Evolutionary conservation across 495 filamentous ascomycete species (phyloP).

Genomic region (Penicilliopsis zonata): DNA sequence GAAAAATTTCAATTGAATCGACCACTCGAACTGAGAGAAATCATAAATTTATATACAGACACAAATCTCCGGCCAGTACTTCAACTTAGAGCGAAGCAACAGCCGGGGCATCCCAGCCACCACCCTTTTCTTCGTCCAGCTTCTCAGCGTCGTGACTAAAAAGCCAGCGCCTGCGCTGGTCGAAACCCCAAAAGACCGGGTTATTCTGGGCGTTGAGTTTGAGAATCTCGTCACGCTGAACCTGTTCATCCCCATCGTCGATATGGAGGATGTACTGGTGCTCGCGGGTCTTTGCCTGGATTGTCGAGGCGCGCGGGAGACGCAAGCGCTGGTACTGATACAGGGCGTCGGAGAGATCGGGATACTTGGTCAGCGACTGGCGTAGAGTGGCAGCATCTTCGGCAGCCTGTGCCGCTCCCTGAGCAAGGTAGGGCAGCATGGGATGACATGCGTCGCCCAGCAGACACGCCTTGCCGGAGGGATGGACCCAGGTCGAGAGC

Average conservation of each 20-base stretch:
- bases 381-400: conserved; percentile 45
- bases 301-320: conserved; percentile 1
- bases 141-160: not conserved
- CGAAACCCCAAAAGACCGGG: conserved; percentile 4
- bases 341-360: conserved; percentile 1
- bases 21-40: too few relatives aligned
- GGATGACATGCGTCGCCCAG: conserved; percentile 61
- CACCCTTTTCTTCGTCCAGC: not conserved
- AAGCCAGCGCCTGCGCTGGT: not conserved
- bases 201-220: conserved; percentile 9
- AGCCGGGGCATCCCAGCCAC: not conserved
- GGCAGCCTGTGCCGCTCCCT: conserved; percentile 46
- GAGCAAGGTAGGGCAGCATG: conserved; percentile 55
- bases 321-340: conserved; percentile 5
- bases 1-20: too few relatives aligned
- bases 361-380: conserved; percentile 20
- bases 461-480: conserved; percentile 25
- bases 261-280: conserved; percentile 14
- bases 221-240: conserved; percentile 9
- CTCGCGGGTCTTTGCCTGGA: conserved; percentile 11
- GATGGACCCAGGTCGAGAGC: conserved; percentile 19
- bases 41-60: too few relatives aligned
- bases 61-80: too few relatives aligned
- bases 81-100: not conserved
- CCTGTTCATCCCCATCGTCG: conserved; percentile 9